These are phyloP conservation scores for Boletus patriciae DNA, from an alignment of 768 basidiomycete species.

Conservation along the genomic window DNA sequence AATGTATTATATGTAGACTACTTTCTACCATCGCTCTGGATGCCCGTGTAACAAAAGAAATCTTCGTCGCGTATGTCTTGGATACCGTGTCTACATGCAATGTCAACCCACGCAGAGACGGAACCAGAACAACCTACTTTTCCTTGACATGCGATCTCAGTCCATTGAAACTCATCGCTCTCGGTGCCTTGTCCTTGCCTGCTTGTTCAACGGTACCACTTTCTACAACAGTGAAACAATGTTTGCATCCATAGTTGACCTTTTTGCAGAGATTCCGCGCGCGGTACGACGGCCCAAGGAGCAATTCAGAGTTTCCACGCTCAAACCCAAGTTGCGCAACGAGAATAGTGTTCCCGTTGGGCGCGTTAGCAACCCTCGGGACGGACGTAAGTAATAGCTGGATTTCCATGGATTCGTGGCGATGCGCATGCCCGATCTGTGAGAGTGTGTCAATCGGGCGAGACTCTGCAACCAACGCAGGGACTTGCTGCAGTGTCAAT, in stretches of 20 bases:
- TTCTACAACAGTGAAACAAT: slow-evolving; percentile 37
- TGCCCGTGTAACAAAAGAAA: slow-evolving; percentile 34
- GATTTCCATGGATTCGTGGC: slow-evolving; percentile 57
- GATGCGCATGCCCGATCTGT: slow-evolving; percentile 63
- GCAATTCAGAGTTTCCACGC: slow-evolving; percentile 21
- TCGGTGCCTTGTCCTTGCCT: slow-evolving; percentile 2
- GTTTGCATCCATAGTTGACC: slow-evolving; percentile 52
- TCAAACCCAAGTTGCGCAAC: slow-evolving; percentile 14
- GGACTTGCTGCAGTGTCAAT: slow-evolving; percentile 46
- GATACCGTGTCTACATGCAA: slow-evolving; percentile 47
- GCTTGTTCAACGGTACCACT: background rate
- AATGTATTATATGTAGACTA: too few relatives aligned
- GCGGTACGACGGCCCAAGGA: slow-evolving; percentile 19
- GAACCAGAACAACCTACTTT: slow-evolving; percentile 47
- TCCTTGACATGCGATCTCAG: slow-evolving; percentile 61
- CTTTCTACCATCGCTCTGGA: too few relatives aligned
- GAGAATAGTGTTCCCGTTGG: too few relatives aligned
- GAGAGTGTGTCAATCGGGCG: background rate
- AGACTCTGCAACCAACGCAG: too few relatives aligned
- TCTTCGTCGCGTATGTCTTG: slow-evolving; percentile 54
- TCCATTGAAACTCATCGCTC: slow-evolving; percentile 52
- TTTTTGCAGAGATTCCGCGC: slow-evolving; percentile 33
- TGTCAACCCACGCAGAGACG: slow-evolving; percentile 7
- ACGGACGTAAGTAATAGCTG: slow-evolving; percentile 20
- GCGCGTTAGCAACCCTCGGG: background rate